Evolutionary conservation across 1,139 yeast genomes (phyloP).

Genomic region (Debaryomyces subglobosus): DNA sequence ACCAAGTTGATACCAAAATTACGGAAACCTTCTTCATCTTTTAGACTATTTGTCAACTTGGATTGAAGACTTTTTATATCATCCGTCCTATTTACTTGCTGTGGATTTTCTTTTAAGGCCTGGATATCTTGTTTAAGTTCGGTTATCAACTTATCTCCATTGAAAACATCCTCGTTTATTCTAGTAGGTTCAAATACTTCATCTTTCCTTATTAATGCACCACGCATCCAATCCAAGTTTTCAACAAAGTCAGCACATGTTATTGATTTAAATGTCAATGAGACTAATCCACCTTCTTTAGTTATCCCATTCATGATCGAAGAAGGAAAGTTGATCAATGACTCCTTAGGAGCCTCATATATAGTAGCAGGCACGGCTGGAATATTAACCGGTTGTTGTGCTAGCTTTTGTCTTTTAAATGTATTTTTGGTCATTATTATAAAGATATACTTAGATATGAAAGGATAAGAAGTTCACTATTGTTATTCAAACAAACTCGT

Average conservation of each 20-base stretch:
- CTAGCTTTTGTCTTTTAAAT: conserved; percentile 16
- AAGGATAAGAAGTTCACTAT: neutral
- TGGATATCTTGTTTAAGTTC: conserved; percentile 25
- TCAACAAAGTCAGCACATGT: conserved; percentile 43
- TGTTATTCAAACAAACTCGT: neutral
- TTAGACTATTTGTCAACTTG: conserved; percentile 11
- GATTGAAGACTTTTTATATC: conserved; percentile 5
- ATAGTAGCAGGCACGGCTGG: conserved; percentile 25
- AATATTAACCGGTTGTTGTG: conserved; percentile 3
- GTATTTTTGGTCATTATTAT: conserved; percentile 9
- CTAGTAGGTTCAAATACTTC: conserved; percentile 20
- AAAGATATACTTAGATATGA: neutral
- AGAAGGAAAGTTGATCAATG: conserved; percentile 41
- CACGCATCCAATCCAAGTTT: conserved; percentile 36
- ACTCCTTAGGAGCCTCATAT: conserved; percentile 38
- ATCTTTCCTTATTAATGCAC: conserved; percentile 18
- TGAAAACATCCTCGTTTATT: conserved; percentile 25
- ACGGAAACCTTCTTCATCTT: conserved; percentile 14
- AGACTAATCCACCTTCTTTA: conserved; percentile 46
- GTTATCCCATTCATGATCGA: conserved; percentile 49
- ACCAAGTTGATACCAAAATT: conserved; percentile 15
- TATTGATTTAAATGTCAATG: conserved; percentile 47
- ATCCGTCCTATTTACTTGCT: neutral
- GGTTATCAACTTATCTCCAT: conserved; percentile 19
- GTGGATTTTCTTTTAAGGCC: conserved; percentile 12